Base-by-base conservation (phyloP, 768 basidiomycete genomes). In the Trametes elegans region DNA sequence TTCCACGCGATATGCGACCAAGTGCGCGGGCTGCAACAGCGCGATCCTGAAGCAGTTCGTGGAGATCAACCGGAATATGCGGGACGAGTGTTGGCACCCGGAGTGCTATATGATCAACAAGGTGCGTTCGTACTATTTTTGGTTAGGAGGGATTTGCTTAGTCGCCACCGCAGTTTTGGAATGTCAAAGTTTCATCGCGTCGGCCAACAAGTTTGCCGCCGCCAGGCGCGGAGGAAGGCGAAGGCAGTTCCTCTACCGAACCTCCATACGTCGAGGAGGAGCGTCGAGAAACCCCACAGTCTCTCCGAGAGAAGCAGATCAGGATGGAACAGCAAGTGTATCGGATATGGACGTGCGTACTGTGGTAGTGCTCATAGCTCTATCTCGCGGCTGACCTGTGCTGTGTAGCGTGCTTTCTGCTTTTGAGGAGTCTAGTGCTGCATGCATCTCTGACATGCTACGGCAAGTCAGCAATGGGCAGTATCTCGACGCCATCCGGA, bases 101-200 rank as follows among this genome's bases (percentile, higher is more conserved):
- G 97, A 99, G 71, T 99, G 97, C 71, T 98, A 98, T 72, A 98
- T 98, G 96, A 98, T 99, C 62, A 96, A 98, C 74, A 98, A 98
- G 80, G 95, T 96, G 59, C 40, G 26, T 53, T 49, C 27, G 28
- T 27, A 42, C 55, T 26, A 8, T 13, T 11, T 27, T 48, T 26
- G 40, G 31, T 24, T 2, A 2, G 41, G 34, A 27, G 31, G 41
- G 35, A 38, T 29, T 29, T 13, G 34, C 27, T 46, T 44, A 42
- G 16, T n/a, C 26, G 9, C 16, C 26, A n/a, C 16, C 54, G 24
- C 68, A 97, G 93, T 98, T 98, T 73, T 98, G 97, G 97, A 99
- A 98, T 69, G 95, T 98, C 69, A 97, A 98, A 71, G 85, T 93
- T 5, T 85, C 83, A 55, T 83, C 87, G 31, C 80, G 87, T 58